Base-by-base conservation (phyloP, 306 rosid species). In the Alnus glutinosa region DNA sequence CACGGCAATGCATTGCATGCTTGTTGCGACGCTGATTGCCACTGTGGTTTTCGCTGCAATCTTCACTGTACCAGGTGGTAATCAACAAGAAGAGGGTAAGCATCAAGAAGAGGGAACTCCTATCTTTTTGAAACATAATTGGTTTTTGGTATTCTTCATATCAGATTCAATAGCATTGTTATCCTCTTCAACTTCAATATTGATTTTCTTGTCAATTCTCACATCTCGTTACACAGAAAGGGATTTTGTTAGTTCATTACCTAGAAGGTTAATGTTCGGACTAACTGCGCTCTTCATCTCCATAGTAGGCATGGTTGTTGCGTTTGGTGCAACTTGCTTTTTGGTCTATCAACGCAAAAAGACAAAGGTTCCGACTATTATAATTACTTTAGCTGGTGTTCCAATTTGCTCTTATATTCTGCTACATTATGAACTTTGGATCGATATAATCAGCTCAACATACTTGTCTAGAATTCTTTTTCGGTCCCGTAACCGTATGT, bases 41-140 rank as follows among this genome's bases (percentile, higher is more conserved):
- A 89, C 96, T 0, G 89, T 86, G 2, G 90, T 87, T 14, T 86
- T 91, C 8, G 5, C 90, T 46, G 90, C 90, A 2, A 90, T 89
- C 23, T 82, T 87, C 69, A 87, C 77, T 4, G 19, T 86, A 15
- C 96, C 93, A 0, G 91, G 91, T 5, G 93, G 90, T 3, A 82
- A 13, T 74, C 28, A 23, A 23, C 28, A 23, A 23, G 28, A 23
- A 23, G 28, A 23, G 28, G 28, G 28, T 23, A 23, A 23, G n/a
- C 77, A 13, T 83, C 82, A 55, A 7, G 5, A 4, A 4, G 28
- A 12, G 4, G 59, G 59, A 18, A 18, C 28, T 55, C 59, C 59
- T 55, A 55, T 55, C 19, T 4, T 55, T n/a, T 4, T 55, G 59
- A 2, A 15, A 55, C 12, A 5, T 55, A 18, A 55, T 1, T 89